Evolutionary conservation across 441 rosid genomes (phyloP).

Genomic region (Jatropha podagrica): DNA sequence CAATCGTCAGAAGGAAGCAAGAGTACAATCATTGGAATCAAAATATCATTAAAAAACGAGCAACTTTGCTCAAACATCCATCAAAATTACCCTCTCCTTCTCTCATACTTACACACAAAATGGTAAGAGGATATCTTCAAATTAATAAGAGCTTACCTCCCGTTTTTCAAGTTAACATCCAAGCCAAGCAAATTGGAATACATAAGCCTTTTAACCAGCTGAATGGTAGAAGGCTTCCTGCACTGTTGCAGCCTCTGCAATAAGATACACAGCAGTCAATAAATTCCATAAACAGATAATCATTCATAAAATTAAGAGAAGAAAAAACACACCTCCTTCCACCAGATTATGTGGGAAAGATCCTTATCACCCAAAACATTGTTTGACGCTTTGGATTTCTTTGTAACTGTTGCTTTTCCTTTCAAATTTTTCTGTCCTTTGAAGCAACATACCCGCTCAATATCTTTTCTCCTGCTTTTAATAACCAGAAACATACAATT

Average conservation of each 20-base stretch:
- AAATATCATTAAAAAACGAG: background rate
- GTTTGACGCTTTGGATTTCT: slow-evolving; percentile 45
- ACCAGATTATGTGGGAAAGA: slow-evolving; percentile 78
- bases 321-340: slow-evolving; percentile 71
- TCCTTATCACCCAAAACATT: slow-evolving; percentile 57
- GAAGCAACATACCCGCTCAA: slow-evolving; percentile 44
- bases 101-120: background rate
- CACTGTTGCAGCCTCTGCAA: slow-evolving; percentile 80
- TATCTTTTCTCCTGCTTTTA: slow-evolving; percentile 37
- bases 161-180: slow-evolving; percentile 74
- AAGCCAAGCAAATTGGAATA: slow-evolving; percentile 80
- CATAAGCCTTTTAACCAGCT: slow-evolving; percentile 64
- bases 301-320: background rate
- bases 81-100: background rate
- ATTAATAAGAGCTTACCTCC: slow-evolving; percentile 50
- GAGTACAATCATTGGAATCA: background rate
- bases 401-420: slow-evolving; percentile 47
- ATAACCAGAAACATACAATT: slow-evolving; percentile 10
- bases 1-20: no score
- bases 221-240: slow-evolving; percentile 77
- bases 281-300: background rate
- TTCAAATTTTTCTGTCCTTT: slow-evolving; percentile 44
- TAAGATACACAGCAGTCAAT: slow-evolving; percentile 5
- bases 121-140: background rate
- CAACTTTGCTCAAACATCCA: background rate